Evolutionary conservation across 345 rosid species (phyloP).

Genomic region (Reutealis trisperma): DNA sequence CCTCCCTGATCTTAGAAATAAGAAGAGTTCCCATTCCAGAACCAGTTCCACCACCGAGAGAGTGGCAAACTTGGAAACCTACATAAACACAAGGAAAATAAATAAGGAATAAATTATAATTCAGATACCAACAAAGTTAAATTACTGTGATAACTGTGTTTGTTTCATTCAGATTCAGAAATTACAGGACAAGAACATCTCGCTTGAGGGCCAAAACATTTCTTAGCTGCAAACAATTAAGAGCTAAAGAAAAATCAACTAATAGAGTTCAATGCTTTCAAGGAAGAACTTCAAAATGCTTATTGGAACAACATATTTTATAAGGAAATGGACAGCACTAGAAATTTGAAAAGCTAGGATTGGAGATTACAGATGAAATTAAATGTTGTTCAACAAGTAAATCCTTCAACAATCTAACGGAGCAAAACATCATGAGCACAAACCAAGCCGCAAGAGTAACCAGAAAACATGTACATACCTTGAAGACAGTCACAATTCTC

Average conservation of each 20-base stretch:
- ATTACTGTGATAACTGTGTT: too few relatives aligned
- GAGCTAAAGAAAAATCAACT: too few relatives aligned
- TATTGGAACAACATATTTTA: neutral
- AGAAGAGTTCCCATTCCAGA: slow-evolving; percentile 34
- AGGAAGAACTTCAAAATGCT: neutral
- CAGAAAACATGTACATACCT: slow-evolving; percentile 5
- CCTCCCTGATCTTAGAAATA: slow-evolving; percentile 34
- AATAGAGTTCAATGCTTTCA: neutral
- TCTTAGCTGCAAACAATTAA: too few relatives aligned
- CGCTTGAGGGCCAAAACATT: neutral
- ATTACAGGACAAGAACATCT: neutral
- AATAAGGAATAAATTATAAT: neutral
- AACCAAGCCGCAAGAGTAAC: too few relatives aligned
- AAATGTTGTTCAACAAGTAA: neutral
- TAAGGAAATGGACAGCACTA: too few relatives aligned
- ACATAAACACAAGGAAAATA: neutral
- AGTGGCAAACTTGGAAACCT: slow-evolving; percentile 36
- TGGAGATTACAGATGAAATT: neutral
- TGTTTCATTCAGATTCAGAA: neutral
- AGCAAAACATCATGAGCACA: neutral
- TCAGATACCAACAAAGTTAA: neutral
- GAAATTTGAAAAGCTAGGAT: neutral
- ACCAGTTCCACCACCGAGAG: slow-evolving; percentile 32
- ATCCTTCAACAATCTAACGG: neutral
- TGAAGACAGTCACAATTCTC: slow-evolving; percentile 35